These are phyloP conservation scores for Huiozyma naganishii DNA, from an alignment of 805 yeast species.

Conservation along the genomic window DNA sequence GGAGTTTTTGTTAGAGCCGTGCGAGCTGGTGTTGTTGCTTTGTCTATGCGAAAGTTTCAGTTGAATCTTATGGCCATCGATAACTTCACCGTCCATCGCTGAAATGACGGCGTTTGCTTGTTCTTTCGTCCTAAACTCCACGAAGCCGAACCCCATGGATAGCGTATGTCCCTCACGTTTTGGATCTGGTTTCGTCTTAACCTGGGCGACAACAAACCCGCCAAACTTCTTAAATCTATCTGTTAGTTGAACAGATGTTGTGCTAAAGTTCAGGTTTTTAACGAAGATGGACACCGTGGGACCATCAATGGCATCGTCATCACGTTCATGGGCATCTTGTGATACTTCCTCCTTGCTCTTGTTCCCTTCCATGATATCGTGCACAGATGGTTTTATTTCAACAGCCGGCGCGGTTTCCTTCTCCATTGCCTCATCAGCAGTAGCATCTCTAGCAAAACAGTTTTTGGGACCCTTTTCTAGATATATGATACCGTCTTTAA, in stretches of 20 bases:
- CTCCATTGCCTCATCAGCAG: slow-evolving; percentile 28
- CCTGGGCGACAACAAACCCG: slow-evolving; percentile 75
- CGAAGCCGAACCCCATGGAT: slow-evolving; percentile 98
- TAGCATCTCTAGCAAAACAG: slow-evolving; percentile 55
- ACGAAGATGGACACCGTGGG: slow-evolving; percentile 84
- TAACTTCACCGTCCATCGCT: slow-evolving; percentile 60
- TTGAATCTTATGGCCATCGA: slow-evolving; percentile 86
- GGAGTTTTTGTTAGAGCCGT: slow-evolving; percentile 27
- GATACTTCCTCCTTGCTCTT: slow-evolving; percentile 13
- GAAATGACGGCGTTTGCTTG: slow-evolving; percentile 70
- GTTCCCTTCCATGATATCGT: slow-evolving; percentile 30
- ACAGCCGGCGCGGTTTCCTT: slow-evolving; percentile 22
- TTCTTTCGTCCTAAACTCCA: slow-evolving; percentile 69
- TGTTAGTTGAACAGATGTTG: slow-evolving; percentile 48
- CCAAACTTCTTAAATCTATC: slow-evolving; percentile 55
- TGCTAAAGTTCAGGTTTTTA: slow-evolving; percentile 82
- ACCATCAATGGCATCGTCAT: slow-evolving; percentile 38
- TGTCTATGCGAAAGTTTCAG: slow-evolving; percentile 80
- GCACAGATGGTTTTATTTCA: slow-evolving; percentile 23
- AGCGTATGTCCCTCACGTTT: slow-evolving; percentile 52
- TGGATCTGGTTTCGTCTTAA: slow-evolving; percentile 83
- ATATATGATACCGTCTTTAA: slow-evolving; percentile 78
- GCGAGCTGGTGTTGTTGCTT: slow-evolving; percentile 27
- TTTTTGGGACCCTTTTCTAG: slow-evolving; percentile 90
- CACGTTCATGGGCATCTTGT: slow-evolving; percentile 31